Percentiles rank a stretch among this genome's conserved stretches.
Conservation (phyloP, 1,284 basidiomycete species). For the Tylopilus sp. region DNA sequence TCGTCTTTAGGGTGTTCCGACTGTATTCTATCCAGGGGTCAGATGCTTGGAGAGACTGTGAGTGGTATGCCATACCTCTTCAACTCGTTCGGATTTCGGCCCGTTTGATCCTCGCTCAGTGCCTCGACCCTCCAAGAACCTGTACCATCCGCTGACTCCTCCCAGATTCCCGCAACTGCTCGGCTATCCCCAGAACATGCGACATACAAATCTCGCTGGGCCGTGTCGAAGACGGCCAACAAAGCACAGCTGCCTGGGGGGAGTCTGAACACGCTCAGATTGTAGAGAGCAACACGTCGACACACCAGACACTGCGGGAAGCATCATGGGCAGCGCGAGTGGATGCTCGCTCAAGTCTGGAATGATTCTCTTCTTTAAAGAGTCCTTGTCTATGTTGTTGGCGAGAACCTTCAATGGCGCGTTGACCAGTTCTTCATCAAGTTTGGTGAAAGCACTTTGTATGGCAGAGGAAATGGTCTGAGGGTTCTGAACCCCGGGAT, state of each 20-base stretch:
- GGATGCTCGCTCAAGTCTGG: slow-evolving; percentile 71
- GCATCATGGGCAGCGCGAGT: slow-evolving; percentile 63
- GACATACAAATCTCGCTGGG: slow-evolving; percentile 76
- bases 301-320: slow-evolving; percentile 71
- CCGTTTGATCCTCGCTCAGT: slow-evolving; percentile 93
- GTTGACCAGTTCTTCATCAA: slow-evolving; percentile 76
- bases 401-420: slow-evolving; percentile 73
- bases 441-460: slow-evolving; percentile 69
- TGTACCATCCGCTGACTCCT: slow-evolving; percentile 52
- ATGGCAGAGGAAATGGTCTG: slow-evolving; percentile 66
- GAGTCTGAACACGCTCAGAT: slow-evolving; percentile 9
- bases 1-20: slow-evolving; percentile 87
- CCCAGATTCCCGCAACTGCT: slow-evolving; percentile 93
- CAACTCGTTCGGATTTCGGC: slow-evolving; percentile 80
- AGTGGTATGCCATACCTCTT: slow-evolving; percentile 45
- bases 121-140: slow-evolving; percentile 86
- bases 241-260: slow-evolving; percentile 79
- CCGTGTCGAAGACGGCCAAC: slow-evolving; percentile 79
- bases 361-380: slow-evolving; percentile 46
- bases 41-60: slow-evolving; percentile 1
- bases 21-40: slow-evolving; percentile 57
- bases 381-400: slow-evolving; percentile 48
- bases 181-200: slow-evolving; percentile 93
- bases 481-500: slow-evolving; percentile 45
- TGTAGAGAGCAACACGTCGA: neutral